A percentile compares a stretch with the other conserved stretches of the same genome.
Evolutionary conservation across 2,329 filamentous ascomycete genomes (phyloP).

Genomic region (Fusarium agapanthi): DNA sequence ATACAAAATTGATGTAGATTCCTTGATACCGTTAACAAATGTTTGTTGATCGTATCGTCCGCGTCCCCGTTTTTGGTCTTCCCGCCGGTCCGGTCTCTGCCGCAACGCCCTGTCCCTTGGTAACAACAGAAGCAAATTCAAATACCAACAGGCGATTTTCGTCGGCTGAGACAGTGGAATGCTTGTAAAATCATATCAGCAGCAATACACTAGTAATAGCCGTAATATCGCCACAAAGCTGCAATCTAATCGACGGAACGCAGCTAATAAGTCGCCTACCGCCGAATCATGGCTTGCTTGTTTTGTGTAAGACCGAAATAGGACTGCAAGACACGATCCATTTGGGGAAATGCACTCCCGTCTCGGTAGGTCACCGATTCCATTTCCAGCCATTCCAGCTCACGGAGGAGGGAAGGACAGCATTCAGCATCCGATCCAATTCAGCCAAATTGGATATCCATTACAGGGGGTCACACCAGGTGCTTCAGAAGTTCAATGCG

Average conservation of each 20-base stretch:
- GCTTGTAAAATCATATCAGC: conserved; percentile 13
- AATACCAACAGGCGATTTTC: background rate
- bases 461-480: conserved; percentile 8
- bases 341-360: conserved; percentile 2
- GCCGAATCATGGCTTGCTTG: background rate
- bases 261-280: background rate
- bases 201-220: background rate
- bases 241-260: background rate
- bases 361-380: background rate
- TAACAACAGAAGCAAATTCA: conserved; percentile 4
- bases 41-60: background rate
- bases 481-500: conserved; percentile 3
- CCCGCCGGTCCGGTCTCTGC: conserved; percentile 29
- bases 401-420: background rate
- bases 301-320: conserved; percentile 17
- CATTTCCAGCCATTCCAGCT: conserved; percentile 27
- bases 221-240: conserved; percentile 2
- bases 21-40: background rate
- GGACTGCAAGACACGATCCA: conserved; percentile 26
- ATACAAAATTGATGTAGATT: background rate
- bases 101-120: conserved; percentile 9
- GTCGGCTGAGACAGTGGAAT: conserved; percentile 28
- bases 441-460: conserved; percentile 23
- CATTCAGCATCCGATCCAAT: conserved; percentile 1
- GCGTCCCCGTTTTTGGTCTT: background rate